These are phyloP conservation scores for Ceratocystis diversiconidia DNA, from an alignment of 2,329 filamentous ascomycete species.

Conservation along the genomic window DNA sequence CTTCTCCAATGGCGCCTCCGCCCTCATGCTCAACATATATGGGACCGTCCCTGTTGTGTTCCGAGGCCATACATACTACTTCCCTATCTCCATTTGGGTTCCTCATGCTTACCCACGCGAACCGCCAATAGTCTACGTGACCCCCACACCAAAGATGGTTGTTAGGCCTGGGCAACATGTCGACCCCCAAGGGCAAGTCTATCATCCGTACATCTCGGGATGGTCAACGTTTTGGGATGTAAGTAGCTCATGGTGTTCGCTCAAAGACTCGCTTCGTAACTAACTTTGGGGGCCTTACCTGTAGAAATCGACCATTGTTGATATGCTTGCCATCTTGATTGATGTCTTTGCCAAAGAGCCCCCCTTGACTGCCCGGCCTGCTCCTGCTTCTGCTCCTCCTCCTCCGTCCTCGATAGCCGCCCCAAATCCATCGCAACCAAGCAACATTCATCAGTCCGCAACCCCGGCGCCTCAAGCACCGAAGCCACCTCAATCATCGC, in stretches of 20 bases:
- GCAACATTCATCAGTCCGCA: not conserved
- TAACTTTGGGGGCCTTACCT: conserved; percentile 18
- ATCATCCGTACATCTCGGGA: conserved; percentile 85
- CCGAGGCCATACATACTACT: conserved; percentile 76
- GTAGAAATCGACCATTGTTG: conserved; percentile 67
- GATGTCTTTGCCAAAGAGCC: conserved; percentile 92
- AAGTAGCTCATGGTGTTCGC: conserved; percentile 28
- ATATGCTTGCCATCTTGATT: conserved; percentile 68
- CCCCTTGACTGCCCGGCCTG: conserved; percentile 55
- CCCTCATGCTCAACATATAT: conserved; percentile 69
- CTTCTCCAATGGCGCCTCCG: conserved; percentile 74
- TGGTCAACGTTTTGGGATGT: conserved; percentile 89
- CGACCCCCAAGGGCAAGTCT: conserved; percentile 80
- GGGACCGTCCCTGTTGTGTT: conserved; percentile 88
- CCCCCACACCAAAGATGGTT: conserved; percentile 73
- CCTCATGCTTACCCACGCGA: conserved; percentile 81
- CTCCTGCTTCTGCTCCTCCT: conserved; percentile 19
- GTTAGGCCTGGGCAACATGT: conserved; percentile 90
- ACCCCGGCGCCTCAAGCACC: conserved; percentile 23
- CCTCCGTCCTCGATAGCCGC: conserved; percentile 25
- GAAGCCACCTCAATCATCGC: not conserved
- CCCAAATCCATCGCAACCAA: conserved; percentile 55
- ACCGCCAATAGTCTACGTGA: conserved; percentile 76
- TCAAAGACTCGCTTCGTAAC: not conserved
- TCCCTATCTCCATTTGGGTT: conserved; percentile 85